These are phyloP conservation scores for Paecilomyces dactylethromorphus DNA, from an alignment of 2,329 filamentous ascomycete species.

Conservation along the genomic window DNA sequence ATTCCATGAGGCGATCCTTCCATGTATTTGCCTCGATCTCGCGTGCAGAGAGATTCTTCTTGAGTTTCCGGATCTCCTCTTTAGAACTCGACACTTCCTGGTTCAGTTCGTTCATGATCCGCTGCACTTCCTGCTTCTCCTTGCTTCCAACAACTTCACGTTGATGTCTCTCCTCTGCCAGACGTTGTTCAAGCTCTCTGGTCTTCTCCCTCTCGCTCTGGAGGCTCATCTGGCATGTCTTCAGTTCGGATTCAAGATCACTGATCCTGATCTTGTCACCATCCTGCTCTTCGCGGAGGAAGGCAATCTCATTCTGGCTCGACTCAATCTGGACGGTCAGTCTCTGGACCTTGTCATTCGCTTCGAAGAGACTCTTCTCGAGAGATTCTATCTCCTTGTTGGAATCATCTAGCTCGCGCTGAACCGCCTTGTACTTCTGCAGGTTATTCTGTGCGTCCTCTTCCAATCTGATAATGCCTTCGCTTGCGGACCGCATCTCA, in stretches of 20 bases:
- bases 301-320: constrained; percentile 85
- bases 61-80: constrained; percentile 75
- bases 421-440: constrained; percentile 72
- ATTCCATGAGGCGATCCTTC: constrained; percentile 83
- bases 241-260: constrained; percentile 77
- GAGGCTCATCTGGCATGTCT: constrained; percentile 70
- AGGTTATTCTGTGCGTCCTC: constrained; percentile 79
- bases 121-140: constrained; percentile 92
- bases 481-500: constrained; percentile 88
- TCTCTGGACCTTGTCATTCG: constrained; percentile 80
- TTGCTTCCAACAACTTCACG: constrained; percentile 77
- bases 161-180: constrained; percentile 75
- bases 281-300: constrained; percentile 94
- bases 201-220: constrained; percentile 76
- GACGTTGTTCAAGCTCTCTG: constrained; percentile 65
- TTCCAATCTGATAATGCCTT: constrained; percentile 77
- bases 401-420: constrained; percentile 73
- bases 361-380: constrained; percentile 75
- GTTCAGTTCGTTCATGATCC: constrained; percentile 88
- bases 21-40: constrained; percentile 86
- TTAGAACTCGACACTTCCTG: constrained; percentile 72
- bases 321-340: constrained; percentile 89
- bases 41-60: constrained; percentile 73
- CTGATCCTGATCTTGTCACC: constrained; percentile 96
- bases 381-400: constrained; percentile 82